Percentiles rank a stretch among this genome's conserved stretches.
These are phyloP conservation scores for Ettlia oleoabundans DNA, from an alignment of 139 green algal genomes.

Conservation along the genomic window DNA sequence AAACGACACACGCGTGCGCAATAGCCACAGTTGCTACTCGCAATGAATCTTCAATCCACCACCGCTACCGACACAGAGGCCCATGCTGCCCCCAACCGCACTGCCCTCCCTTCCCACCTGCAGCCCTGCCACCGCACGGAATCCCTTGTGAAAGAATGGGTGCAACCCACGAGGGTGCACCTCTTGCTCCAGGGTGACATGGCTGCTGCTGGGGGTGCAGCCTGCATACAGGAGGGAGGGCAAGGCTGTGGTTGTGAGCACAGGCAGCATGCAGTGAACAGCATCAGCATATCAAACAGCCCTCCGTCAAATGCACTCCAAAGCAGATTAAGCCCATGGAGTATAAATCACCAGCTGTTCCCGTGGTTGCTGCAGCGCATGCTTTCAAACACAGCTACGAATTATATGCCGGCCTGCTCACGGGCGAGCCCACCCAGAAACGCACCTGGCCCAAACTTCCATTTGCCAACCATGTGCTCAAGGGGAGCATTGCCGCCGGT, in stretches of 20 bases:
- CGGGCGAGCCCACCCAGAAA: neutral
- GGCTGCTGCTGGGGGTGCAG: neutral
- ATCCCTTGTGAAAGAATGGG: constrained; percentile 17
- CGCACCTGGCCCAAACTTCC: constrained; percentile 9
- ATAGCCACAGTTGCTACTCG: no score
- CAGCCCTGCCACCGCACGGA: constrained; percentile 14
- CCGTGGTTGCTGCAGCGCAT: no score
- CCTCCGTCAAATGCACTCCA: no score
- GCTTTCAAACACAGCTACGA: no score
- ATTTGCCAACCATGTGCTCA: neutral
- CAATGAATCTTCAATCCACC: neutral
- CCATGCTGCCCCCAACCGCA: neutral
- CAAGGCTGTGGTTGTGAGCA: neutral
- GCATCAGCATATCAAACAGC: no score
- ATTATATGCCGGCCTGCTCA: no score
- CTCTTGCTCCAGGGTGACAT: constrained; percentile 15
- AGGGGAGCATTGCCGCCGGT: constrained; percentile 18
- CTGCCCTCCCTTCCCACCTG: neutral
- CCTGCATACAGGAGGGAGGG: neutral
- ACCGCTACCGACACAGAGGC: neutral
- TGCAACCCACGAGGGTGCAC: constrained; percentile 17
- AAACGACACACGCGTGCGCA: no score
- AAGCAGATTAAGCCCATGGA: no score
- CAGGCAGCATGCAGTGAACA: neutral
- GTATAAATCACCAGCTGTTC: no score